phyloP scores from a whole-genome alignment of 116 monocot genomes.

The Cymodocea nodosa region DNA sequence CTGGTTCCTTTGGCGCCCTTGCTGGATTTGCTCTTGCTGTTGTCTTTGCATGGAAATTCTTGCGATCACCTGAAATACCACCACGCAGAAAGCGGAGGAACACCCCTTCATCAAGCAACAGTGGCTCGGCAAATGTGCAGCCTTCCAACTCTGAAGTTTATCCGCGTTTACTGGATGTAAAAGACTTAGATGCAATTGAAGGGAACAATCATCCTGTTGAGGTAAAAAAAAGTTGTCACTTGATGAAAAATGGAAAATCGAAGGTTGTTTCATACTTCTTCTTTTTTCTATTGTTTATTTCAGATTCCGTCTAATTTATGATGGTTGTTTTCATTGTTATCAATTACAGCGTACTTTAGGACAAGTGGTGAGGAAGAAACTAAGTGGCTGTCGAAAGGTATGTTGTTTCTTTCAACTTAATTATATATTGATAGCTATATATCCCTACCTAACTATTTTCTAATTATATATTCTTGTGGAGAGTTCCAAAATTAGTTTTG shows the following conservation, averaged over 20 bases:
- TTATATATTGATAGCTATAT: too few relatives aligned
- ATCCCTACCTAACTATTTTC: too few relatives aligned
- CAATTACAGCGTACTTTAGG: conserved; percentile 42
- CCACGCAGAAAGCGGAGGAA: conserved; percentile 20
- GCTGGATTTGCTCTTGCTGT: conserved; percentile 85
- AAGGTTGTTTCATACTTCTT: background rate
- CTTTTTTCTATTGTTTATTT: too few relatives aligned
- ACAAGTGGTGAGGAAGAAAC: conserved; percentile 63
- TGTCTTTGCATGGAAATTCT: conserved; percentile 78
- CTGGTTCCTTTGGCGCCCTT: conserved; percentile 76
- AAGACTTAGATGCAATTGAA: conserved; percentile 27
- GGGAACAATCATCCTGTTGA: conserved; percentile 15
- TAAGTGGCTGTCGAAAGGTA: conserved; percentile 74
- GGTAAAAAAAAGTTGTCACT: conserved; percentile 17
- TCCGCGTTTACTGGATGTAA: conserved; percentile 13
- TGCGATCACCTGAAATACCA: conserved; percentile 34
- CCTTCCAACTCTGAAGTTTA: conserved; percentile 17
- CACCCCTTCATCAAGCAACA: conserved; percentile 15
- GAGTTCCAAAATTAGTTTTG: too few relatives aligned
- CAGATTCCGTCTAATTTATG: background rate
- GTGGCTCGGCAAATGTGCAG: conserved; percentile 8
- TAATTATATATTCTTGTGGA: too few relatives aligned
- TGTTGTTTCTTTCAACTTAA: background rate
- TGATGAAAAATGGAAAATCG: too few relatives aligned
- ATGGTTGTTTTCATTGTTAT: background rate